A percentile compares a stretch with the other conserved stretches of the same genome.
Evolutionary conservation across 768 basidiomycete genomes (phyloP).

Genomic region (Guyanaporus albipodus): DNA sequence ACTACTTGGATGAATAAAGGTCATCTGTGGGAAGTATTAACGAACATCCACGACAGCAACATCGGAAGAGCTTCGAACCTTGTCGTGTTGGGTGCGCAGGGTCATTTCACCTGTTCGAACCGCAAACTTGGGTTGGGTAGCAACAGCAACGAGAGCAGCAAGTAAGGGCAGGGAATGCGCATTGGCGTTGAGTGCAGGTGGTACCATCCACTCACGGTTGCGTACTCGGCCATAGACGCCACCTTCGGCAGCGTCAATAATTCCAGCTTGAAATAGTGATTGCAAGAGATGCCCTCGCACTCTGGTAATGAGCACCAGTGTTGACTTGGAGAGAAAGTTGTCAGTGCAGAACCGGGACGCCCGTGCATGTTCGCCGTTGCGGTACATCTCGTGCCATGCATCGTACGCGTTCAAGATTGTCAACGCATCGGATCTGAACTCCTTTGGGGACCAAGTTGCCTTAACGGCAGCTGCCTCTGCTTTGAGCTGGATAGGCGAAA

Average conservation of each 20-base stretch:
- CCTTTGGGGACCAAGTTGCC: conserved; percentile 69
- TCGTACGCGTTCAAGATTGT: conserved; percentile 79
- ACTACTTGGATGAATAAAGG: conserved; percentile 81
- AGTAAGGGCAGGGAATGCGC: conserved; percentile 72
- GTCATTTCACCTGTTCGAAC: conserved; percentile 65
- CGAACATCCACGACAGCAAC: conserved; percentile 1
- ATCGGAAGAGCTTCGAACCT: conserved; percentile 47
- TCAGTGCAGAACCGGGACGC: conserved; percentile 78
- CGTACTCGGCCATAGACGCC: conserved; percentile 35
- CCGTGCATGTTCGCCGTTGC: conserved; percentile 53
- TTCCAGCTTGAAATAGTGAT: conserved; percentile 72
- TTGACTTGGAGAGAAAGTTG: conserved; percentile 89
- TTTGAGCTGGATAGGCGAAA: conserved; percentile 76
- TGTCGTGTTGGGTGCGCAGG: conserved; percentile 76
- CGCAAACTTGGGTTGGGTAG: conserved; percentile 88
- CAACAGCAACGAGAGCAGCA: conserved; percentile 79
- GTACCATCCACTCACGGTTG: conserved; percentile 43
- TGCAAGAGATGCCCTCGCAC: conserved; percentile 75
- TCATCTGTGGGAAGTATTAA: conserved; percentile 44
- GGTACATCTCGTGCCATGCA: conserved; percentile 72
- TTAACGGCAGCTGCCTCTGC: conserved; percentile 67
- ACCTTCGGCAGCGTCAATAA: conserved; percentile 78
- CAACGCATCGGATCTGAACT: conserved; percentile 83
- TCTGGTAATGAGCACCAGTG: conserved; percentile 74
- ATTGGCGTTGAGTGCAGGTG: conserved; percentile 66